Evolutionary conservation across 352 stramenopile species (phyloP).

Genomic region (Phytophthora chlamydospora): DNA sequence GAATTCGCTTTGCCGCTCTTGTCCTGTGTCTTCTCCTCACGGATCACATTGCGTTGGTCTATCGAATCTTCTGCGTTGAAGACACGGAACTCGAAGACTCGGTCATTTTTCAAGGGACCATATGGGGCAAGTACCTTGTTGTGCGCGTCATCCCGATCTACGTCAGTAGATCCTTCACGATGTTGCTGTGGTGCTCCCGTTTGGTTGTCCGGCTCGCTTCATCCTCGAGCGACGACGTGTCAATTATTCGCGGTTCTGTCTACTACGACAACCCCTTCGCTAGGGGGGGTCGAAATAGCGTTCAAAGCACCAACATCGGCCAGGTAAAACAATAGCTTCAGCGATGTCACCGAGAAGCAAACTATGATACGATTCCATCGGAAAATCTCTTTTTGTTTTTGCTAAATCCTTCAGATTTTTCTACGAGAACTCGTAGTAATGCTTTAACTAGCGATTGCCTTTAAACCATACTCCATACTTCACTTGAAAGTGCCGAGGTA

Average conservation of each 20-base stretch:
- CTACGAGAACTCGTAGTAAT: too few species aligned
- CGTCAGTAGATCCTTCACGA: conserved; percentile 21
- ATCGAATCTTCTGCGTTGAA: conserved; percentile 7
- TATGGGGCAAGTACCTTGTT: conserved; percentile 20
- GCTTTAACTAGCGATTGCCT: too few species aligned
- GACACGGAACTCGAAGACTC: conserved; percentile 11
- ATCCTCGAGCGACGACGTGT: conserved; percentile 18
- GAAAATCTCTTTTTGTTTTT: too few species aligned
- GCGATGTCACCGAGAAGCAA: too few species aligned
- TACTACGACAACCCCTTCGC: conserved; percentile 40
- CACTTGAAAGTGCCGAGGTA: too few species aligned
- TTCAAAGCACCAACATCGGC: too few species aligned
- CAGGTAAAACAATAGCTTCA: too few species aligned
- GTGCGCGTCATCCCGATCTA: conserved; percentile 24
- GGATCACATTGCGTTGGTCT: conserved; percentile 18
- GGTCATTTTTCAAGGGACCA: conserved; percentile 12
- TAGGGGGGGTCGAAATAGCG: conserved; percentile 15
- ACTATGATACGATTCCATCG: too few species aligned
- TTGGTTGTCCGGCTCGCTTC: conserved; percentile 12
- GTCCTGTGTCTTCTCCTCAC: conserved; percentile 13
- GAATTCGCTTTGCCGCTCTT: conserved; percentile 5
- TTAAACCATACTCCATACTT: too few species aligned
- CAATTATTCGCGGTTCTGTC: conserved; percentile 36
- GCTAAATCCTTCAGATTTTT: too few species aligned
- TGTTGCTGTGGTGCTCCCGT: conserved; percentile 22